Base-by-base conservation (phyloP, 768 basidiomycete species). In the Gloeopeniophorella convolvens region DNA sequence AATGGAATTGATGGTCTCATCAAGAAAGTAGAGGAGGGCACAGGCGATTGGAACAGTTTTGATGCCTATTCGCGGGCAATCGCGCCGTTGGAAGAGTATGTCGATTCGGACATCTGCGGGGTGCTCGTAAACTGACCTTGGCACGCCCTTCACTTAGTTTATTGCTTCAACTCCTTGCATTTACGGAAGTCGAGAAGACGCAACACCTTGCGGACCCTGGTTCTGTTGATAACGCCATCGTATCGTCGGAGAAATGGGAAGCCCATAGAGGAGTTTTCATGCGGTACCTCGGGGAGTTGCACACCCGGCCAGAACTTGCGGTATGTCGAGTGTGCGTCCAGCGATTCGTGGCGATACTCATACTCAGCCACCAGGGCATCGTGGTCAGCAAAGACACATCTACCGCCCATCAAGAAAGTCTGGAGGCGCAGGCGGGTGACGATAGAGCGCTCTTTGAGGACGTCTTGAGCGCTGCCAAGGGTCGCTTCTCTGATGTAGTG, bases 1-100 rank as follows among this genome's bases (percentile, higher is more conserved):
- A 41, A 50, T 6, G 18, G 30, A 23, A 57, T 60, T 13, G 50
- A 57, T 24, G 33, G 21, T 28, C 49, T 46, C 37, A 57, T 60
- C 30, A 20, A n/a, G 15, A 34, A 34, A 13, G 59, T 60, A 18
- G 45, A 59, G 26, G 18, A 3, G 12, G 50, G 31, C 5, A 3
- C 10, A 12, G 45, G 12, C 16, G 47, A 54, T 26, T 59, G 58
- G 58, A 31, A 37, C 10, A 59, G 39, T 49, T 59, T 45, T 31
- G 43, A 51, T 12, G 59, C 48, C 21, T 59, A 43, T 30, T 45
- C 58, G 4, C 7, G 6, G 12, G 59, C 59, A 10, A 56, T 59
- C 21, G 57, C 55, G 12, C 59, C 59, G n/a, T 34, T 59, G 7
- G 59, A 59, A 15, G 39, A 55, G 59, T 59, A 27, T 30, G 51